Percentiles rank a stretch among this genome's conserved stretches.
These are phyloP conservation scores for Talaromyces proteolyticus DNA, from an alignment of 495 filamentous ascomycete species.

Conservation along the genomic window DNA sequence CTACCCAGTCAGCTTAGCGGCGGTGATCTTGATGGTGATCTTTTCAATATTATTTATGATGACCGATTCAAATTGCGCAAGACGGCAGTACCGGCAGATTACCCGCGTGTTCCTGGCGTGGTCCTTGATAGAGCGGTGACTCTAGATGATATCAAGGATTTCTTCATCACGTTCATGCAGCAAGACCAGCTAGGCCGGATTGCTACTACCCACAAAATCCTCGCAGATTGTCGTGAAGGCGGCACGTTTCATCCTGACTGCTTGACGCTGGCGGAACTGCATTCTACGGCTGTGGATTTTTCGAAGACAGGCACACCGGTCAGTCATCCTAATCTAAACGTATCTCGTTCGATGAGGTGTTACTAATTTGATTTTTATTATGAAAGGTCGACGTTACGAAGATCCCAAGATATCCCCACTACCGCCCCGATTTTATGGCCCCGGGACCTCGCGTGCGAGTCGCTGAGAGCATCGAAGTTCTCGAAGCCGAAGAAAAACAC, in stretches of 20 bases:
- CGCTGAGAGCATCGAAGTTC: slow-evolving; percentile 35
- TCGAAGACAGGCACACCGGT: slow-evolving; percentile 74
- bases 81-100: slow-evolving; percentile 56
- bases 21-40: slow-evolving; percentile 78
- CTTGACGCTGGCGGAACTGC: slow-evolving; percentile 57
- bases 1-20: slow-evolving; percentile 71
- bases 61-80: slow-evolving; percentile 26
- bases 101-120: slow-evolving; percentile 47
- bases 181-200: slow-evolving; percentile 69
- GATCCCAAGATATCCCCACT: slow-evolving; percentile 31
- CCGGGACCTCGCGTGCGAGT: slow-evolving; percentile 55
- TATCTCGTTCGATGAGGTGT: too few species aligned
- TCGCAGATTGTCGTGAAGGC: slow-evolving; percentile 52
- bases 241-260: slow-evolving; percentile 58
- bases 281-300: slow-evolving; percentile 77
- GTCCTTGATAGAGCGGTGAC: slow-evolving; percentile 51
- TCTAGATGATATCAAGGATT: slow-evolving; percentile 60
- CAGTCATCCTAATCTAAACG: slow-evolving; percentile 15
- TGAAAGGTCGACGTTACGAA: slow-evolving; percentile 31
- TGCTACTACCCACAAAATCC: slow-evolving; percentile 56
- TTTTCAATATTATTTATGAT: slow-evolving; percentile 73
- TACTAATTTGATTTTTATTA: neutral
- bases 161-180: slow-evolving; percentile 77
- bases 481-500: slow-evolving; percentile 19
- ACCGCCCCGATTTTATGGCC: slow-evolving; percentile 61